Conservation (phyloP, 2,329 filamentous ascomycete genomes). For the Cladophialophora exuberans region DNA sequence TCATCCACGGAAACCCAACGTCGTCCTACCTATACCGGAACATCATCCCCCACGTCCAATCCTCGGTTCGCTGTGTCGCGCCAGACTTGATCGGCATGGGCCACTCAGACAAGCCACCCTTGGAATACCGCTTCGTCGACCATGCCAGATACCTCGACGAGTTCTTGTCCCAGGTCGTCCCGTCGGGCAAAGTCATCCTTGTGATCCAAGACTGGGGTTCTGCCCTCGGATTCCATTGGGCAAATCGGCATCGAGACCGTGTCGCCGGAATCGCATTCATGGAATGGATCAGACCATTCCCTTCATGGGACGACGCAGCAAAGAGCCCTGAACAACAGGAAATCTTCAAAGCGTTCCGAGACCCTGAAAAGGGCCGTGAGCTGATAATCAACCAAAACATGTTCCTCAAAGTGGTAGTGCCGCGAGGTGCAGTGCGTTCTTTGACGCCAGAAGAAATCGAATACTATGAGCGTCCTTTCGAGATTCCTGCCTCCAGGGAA, state of each 20-base stretch:
- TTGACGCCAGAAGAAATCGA: neutral
- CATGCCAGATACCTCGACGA: neutral
- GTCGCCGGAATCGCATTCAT: conserved; percentile 5
- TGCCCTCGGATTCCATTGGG: conserved; percentile 5
- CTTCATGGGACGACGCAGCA: neutral
- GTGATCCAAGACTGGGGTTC: conserved; percentile 7
- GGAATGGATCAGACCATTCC: neutral
- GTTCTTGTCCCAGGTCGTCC: neutral
- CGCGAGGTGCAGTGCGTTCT: too few relatives aligned
- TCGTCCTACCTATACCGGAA: conserved; percentile 9
- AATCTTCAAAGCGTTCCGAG: neutral
- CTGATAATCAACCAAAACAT: neutral
- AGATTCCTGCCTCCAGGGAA: neutral
- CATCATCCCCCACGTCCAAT: conserved; percentile 5
- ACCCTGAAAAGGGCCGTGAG: neutral
- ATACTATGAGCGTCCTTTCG: neutral
- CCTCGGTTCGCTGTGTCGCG: neutral
- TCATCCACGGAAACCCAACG: conserved; percentile 7
- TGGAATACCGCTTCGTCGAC: neutral
- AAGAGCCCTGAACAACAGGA: too few relatives aligned
- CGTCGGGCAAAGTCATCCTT: neutral
- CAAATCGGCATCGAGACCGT: neutral
- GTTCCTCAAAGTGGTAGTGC: neutral
- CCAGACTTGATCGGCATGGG: neutral
- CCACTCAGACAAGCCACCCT: neutral